phyloP scores from a whole-genome alignment of 75 land plant genomes.

The Adiantum capillusveneris region DNA sequence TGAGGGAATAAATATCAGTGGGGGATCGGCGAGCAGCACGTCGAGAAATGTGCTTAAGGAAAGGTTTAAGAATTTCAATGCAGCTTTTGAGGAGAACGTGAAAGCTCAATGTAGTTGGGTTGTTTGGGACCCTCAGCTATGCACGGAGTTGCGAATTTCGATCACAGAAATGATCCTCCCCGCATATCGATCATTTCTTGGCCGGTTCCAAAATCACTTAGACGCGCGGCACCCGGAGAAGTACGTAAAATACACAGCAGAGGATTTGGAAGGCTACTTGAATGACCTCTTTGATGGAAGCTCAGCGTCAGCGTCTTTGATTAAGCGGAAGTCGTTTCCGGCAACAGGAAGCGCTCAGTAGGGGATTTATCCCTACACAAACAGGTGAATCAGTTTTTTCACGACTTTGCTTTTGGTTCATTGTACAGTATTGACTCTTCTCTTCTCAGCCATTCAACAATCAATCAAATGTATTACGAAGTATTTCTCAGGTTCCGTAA shows the following conservation, averaged over 20 bases:
- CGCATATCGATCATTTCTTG: conserved; percentile 70
- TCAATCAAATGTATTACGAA: too few relatives aligned
- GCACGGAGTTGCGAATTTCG: conserved; percentile 72
- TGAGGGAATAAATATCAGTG: conserved; percentile 48
- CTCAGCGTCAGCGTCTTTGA: conserved; percentile 31
- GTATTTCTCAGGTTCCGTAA: too few relatives aligned
- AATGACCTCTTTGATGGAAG: conserved; percentile 71
- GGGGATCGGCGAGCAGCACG: conserved; percentile 19
- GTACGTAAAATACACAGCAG: conserved; percentile 73
- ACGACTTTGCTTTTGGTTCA: too few relatives aligned
- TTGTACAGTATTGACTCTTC: too few relatives aligned
- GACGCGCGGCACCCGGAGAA: conserved; percentile 50
- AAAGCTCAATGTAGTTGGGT: conserved; percentile 68
- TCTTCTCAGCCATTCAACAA: too few relatives aligned
- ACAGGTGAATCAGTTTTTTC: too few relatives aligned
- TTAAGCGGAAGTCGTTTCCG: conserved; percentile 26
- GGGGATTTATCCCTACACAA: too few relatives aligned
- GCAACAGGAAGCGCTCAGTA: background rate
- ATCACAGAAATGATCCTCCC: conserved; percentile 62
- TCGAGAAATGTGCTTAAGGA: conserved; percentile 66
- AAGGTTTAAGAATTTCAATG: conserved; percentile 69
- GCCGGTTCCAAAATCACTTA: conserved; percentile 49
- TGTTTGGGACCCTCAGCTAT: conserved; percentile 75
- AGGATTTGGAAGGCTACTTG: conserved; percentile 61
- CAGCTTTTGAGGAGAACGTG: conserved; percentile 72